Evolutionary conservation across 2,329 filamentous ascomycete genomes (phyloP), one percentile per base, ranked within the genome.

Genomic region (Grosmannia serpens): DNA sequence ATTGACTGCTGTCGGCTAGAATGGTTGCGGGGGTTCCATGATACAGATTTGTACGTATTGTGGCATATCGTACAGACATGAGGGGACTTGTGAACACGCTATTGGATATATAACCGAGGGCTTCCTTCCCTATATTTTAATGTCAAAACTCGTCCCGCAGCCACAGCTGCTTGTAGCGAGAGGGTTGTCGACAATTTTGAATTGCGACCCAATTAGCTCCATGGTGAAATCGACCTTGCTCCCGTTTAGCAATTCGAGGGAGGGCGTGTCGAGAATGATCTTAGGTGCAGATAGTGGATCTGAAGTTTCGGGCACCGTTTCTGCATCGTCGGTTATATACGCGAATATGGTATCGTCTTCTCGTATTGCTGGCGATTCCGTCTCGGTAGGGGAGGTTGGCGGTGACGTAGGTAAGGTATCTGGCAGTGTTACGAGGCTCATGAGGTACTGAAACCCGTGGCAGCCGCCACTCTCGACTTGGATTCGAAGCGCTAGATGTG

Each of bases 151-250:
- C 20, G 92, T 96, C 9, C 94, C 94, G 72, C 94, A 99, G 1
- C 94, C 94, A 75, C 94, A 99, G 70, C 89, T 96, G 73, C 91
- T 97, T 59, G 88, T 90, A 5, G 94, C 94, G 47, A 84, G 77
- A 0, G 94, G 94, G 68, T 97, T 99, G 66, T 95, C 91, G 61
- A 90, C 86, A 67, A 99, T 91, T 78, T 95, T 96, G 73, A 99
- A 99, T 74, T 97, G 91, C 1, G 78, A 81, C 13, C 78, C 78
- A 68, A 96, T 96, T 73, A 99, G 76, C 75, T 97, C 94, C 81
- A 88, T 94, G 0, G 91, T 96, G 68, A 91, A 99, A 69, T 99
- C 94, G 44, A 99, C 86, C 70, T 91, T 96, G 74, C 91, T 96
- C 11, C 92, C 94, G 69, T 90, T 91, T 59, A 99, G 73, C 57